Conservation (phyloP, 2,329 filamentous ascomycete genomes). For the Colletotrichum sp. region DNA sequence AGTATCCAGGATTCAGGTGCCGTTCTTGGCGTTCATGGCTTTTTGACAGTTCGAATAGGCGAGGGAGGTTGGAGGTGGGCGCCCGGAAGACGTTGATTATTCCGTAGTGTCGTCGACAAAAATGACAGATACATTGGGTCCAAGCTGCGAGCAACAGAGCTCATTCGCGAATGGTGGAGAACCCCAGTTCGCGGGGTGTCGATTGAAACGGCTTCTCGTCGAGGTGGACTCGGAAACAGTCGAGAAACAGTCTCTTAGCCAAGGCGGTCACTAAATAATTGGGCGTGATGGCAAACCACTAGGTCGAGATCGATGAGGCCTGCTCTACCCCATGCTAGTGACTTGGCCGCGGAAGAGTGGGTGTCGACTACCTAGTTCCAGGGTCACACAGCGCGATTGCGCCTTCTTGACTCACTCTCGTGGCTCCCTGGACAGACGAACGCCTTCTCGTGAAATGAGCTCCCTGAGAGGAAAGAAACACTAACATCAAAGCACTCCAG, state of each 20-base stretch:
- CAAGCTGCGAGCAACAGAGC: not conserved
- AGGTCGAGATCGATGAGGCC: not conserved
- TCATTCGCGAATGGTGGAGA: not conserved
- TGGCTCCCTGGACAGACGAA: not conserved
- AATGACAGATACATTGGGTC: constrained; percentile 4
- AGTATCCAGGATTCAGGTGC: not conserved
- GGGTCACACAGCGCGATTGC: not conserved
- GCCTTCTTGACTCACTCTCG: not conserved
- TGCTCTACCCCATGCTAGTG: not conserved
- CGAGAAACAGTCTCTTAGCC: not conserved
- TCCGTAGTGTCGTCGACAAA: not conserved
- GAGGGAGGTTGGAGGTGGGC: not conserved
- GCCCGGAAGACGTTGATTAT: not conserved
- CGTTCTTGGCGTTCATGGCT: not conserved
- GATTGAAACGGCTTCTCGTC: not conserved
- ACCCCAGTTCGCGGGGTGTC: not conserved
- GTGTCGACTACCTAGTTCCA: not conserved
- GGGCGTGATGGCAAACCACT: not conserved
- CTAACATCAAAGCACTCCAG: not conserved
- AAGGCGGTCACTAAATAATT: not conserved
- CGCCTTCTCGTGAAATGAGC: not conserved
- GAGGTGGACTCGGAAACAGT: not conserved
- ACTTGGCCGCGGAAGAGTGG: not conserved
- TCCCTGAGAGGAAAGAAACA: not conserved
- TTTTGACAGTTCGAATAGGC: not conserved